These are phyloP conservation scores for Elsinoe arachidis DNA, from an alignment of 2,329 filamentous ascomycete genomes.

Conservation along the genomic window DNA sequence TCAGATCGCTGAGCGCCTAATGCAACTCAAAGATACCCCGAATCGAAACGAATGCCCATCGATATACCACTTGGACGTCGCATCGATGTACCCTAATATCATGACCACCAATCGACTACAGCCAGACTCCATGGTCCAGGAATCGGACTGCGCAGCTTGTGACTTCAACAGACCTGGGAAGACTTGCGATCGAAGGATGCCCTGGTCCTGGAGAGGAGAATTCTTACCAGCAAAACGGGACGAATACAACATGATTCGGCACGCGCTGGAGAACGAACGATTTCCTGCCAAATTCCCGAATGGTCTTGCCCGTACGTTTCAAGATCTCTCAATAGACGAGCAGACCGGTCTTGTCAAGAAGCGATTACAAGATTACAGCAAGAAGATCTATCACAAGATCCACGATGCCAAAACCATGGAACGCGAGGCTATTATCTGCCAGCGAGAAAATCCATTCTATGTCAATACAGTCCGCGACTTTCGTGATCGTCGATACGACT, in stretches of 20 bases:
- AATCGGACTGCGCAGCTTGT: slow-evolving; percentile 92
- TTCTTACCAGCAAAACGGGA: slow-evolving; percentile 92
- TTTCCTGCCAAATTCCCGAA: slow-evolving; percentile 75
- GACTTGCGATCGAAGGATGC: slow-evolving; percentile 86
- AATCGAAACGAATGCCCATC: slow-evolving; percentile 77
- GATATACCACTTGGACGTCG: slow-evolving; percentile 97
- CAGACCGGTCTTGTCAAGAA: slow-evolving; percentile 75
- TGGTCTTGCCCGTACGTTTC: slow-evolving; percentile 62
- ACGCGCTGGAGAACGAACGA: slow-evolving; percentile 81
- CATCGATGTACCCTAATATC: slow-evolving; percentile 99
- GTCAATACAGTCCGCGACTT: slow-evolving; percentile 94
- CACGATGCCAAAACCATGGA: slow-evolving; percentile 89
- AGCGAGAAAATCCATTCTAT: slow-evolving; percentile 96
- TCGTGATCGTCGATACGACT: slow-evolving; percentile 93
- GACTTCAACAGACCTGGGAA: slow-evolving; percentile 98
- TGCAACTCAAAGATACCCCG: slow-evolving; percentile 68
- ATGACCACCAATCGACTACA: slow-evolving; percentile 99
- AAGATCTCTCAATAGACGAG: slow-evolving; percentile 73
- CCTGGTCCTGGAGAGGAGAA: slow-evolving; percentile 97
- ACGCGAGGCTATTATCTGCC: slow-evolving; percentile 94
- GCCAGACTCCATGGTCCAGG: slow-evolving; percentile 97
- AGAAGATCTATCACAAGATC: slow-evolving; percentile 99
- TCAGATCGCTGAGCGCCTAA: slow-evolving; percentile 66
- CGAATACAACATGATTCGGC: slow-evolving; percentile 98
- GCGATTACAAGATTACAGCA: slow-evolving; percentile 82